phyloP scores from a whole-genome alignment of 2,329 filamentous ascomycete species.

The Hypoxylon sp. region DNA sequence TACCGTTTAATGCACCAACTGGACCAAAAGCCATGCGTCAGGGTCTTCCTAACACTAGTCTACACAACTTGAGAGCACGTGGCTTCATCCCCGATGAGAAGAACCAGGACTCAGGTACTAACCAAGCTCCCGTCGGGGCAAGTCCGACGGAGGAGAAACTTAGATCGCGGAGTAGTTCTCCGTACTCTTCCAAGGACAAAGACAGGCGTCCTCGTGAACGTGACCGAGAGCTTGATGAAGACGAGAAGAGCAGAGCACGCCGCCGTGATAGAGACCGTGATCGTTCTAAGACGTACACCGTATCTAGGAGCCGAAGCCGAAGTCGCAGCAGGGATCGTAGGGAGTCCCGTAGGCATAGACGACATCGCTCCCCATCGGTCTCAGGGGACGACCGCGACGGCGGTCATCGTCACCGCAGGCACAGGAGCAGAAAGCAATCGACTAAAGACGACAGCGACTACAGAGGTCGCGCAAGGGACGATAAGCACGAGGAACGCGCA shows the following conservation, averaged over 20 bases:
- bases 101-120: slow-evolving; percentile 45
- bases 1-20: slow-evolving; percentile 79
- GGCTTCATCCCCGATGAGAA: slow-evolving; percentile 55
- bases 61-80: slow-evolving; percentile 68
- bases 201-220: slow-evolving; percentile 47
- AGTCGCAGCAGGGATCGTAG: slow-evolving; percentile 54
- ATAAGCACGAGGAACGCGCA: slow-evolving; percentile 62
- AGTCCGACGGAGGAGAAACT: slow-evolving; percentile 47
- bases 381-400: slow-evolving; percentile 57
- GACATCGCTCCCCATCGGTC: slow-evolving; percentile 61
- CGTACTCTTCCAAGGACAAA: slow-evolving; percentile 49
- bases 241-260: slow-evolving; percentile 38
- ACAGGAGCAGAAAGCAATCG: slow-evolving; percentile 54
- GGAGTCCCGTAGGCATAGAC: slow-evolving; percentile 59
- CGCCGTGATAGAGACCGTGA: slow-evolving; percentile 46
- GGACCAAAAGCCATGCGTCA: slow-evolving; percentile 95
- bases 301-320: slow-evolving; percentile 48
- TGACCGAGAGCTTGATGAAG: slow-evolving; percentile 47
- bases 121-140: slow-evolving; percentile 42
- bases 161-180: slow-evolving; percentile 59
- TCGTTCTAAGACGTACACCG: slow-evolving; percentile 39
- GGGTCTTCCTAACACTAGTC: slow-evolving; percentile 82
- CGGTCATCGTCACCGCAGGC: slow-evolving; percentile 61
- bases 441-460: slow-evolving; percentile 57
- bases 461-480: slow-evolving; percentile 49